phyloP scores from a whole-genome alignment of 176 grass and related monocot species.

The Oryza rufipogon region DNA sequence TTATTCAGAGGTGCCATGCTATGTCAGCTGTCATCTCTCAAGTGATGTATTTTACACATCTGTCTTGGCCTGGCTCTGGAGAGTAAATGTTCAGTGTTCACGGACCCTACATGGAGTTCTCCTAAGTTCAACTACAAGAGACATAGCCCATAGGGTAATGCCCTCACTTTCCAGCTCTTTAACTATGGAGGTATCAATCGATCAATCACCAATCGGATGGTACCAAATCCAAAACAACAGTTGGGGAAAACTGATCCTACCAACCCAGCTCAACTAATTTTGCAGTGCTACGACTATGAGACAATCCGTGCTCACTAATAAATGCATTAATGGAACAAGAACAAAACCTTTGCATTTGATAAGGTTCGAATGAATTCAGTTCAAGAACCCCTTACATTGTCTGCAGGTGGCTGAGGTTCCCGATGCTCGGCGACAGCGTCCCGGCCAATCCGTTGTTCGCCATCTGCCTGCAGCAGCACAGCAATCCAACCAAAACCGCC shows the following conservation, averaged over 20 bases:
- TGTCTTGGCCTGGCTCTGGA: constrained; percentile 19
- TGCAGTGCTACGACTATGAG: not conserved
- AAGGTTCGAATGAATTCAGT: not conserved
- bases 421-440: constrained; percentile 74
- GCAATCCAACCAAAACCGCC: not conserved
- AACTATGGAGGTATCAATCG: not conserved
- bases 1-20: not conserved
- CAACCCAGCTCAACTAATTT: not conserved
- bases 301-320: not conserved
- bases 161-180: not conserved
- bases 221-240: not conserved
- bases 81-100: not conserved
- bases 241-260: not conserved
- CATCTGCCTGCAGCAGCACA: constrained; percentile 84
- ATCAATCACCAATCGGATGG: not conserved
- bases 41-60: not conserved
- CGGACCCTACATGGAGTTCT: not conserved
- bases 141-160: not conserved
- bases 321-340: not conserved
- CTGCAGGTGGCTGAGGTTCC: constrained; percentile 88
- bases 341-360: not conserved
- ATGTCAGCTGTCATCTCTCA: not conserved
- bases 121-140: not conserved
- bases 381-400: constrained; percentile 61
- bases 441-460: constrained; percentile 78